Conservation (phyloP, 73 alveolate species). For the Paramecium pentaurelia region DNA sequence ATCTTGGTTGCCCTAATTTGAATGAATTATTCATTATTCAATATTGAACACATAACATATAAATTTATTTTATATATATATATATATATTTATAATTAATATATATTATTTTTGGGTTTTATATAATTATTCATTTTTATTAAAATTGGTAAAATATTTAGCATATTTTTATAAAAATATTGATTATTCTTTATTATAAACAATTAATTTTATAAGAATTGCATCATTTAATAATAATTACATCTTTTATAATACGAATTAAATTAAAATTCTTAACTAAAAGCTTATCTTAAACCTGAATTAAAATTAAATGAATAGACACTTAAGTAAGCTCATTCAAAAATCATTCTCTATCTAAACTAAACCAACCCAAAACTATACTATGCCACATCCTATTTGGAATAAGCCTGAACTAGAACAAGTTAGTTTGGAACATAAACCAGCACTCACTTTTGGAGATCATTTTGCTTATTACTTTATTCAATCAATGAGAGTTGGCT, state of each 20-base stretch:
- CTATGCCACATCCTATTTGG: conserved; percentile 57
- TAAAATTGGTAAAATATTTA: not conserved
- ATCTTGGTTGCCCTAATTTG: not conserved
- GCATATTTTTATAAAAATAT: not conserved
- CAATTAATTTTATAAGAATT: not conserved
- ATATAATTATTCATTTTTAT: not conserved
- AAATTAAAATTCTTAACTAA: not conserved
- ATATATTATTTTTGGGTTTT: not conserved
- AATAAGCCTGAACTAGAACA: not conserved
- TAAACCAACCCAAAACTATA: not conserved
- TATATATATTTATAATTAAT: not conserved
- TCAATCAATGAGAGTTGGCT: conserved; percentile 40
- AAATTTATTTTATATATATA: not conserved
- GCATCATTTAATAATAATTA: not conserved
- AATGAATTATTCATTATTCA: not conserved
- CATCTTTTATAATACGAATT: not conserved
- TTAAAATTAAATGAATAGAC: not conserved
- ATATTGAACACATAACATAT: not conserved
- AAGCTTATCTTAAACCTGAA: not conserved
- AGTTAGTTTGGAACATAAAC: not conserved
- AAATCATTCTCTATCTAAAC: not conserved
- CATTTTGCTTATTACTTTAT: conserved; percentile 31
- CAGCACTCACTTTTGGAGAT: conserved; percentile 50
- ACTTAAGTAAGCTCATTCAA: not conserved
- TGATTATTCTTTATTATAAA: not conserved